phyloP scores from a whole-genome alignment of 2,329 filamentous ascomycete genomes.

The Cadophora sp. region DNA sequence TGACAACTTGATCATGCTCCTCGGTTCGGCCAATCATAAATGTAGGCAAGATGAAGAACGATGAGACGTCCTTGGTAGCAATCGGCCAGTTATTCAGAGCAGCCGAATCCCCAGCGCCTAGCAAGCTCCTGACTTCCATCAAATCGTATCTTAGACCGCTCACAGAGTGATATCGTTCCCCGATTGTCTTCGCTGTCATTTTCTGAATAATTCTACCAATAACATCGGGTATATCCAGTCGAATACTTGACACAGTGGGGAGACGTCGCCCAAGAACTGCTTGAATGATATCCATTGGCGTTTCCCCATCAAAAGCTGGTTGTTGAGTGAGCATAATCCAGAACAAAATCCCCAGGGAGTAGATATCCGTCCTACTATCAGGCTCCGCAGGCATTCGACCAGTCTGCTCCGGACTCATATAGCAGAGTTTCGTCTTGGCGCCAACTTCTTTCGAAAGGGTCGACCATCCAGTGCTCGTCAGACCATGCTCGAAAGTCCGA shows the following conservation, averaged over 20 bases:
- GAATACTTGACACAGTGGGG: slow-evolving; percentile 75
- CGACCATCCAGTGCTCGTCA: slow-evolving; percentile 87
- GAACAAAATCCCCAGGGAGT: slow-evolving; percentile 87
- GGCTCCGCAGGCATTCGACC: slow-evolving; percentile 92
- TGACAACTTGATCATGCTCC: slow-evolving; percentile 74
- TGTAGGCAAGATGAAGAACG: slow-evolving; percentile 86
- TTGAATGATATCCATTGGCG: slow-evolving; percentile 89
- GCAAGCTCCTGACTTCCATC: slow-evolving; percentile 72
- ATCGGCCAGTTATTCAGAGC: slow-evolving; percentile 78
- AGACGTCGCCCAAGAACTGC: slow-evolving; percentile 83
- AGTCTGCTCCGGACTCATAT: slow-evolving; percentile 94
- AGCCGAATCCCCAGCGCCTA: slow-evolving; percentile 76
- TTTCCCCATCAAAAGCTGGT: slow-evolving; percentile 79
- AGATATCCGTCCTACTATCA: slow-evolving; percentile 91
- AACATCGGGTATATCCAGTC: slow-evolving; percentile 84
- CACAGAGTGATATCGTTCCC: slow-evolving; percentile 87
- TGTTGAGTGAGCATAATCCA: slow-evolving; percentile 84
- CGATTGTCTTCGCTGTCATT: slow-evolving; percentile 88
- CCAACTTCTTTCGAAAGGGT: slow-evolving; percentile 82
- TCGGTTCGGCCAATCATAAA: slow-evolving; percentile 80
- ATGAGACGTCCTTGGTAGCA: slow-evolving; percentile 86
- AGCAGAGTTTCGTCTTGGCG: slow-evolving; percentile 87
- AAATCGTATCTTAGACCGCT: slow-evolving; percentile 87
- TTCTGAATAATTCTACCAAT: slow-evolving; percentile 85
- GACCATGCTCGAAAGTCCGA: slow-evolving; percentile 87